Conservation (phyloP, 116 monocot species). For the Papilionanthe hybrid region DNA sequence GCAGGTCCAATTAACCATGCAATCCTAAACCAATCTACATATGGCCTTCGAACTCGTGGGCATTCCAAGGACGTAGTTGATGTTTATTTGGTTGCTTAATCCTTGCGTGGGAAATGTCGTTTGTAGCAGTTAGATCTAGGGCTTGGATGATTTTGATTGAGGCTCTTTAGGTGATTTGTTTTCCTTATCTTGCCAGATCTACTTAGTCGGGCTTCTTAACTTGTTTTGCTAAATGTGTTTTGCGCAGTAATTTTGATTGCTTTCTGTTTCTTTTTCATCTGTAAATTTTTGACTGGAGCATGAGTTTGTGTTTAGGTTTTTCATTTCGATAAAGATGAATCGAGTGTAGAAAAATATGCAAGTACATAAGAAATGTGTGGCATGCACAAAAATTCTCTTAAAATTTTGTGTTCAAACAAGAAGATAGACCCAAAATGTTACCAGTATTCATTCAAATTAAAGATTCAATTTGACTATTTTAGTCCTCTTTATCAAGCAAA, state of each 20-base stretch:
- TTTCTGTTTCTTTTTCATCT: background rate
- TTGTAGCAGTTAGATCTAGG: slow-evolving; percentile 4
- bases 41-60: background rate
- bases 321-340: background rate
- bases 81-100: background rate
- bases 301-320: background rate
- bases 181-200: background rate
- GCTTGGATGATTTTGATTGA: background rate
- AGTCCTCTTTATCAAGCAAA: background rate
- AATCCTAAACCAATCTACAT: background rate
- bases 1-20: slow-evolving; percentile 37
- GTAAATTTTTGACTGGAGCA: background rate
- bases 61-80: background rate
- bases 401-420: background rate
- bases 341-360: no score
- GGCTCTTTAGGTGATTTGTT: background rate
- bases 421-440: background rate
- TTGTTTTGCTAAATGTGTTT: background rate
- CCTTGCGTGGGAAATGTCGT: background rate
- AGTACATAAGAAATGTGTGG: no score
- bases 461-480: background rate
- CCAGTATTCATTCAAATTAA: background rate
- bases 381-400: background rate
- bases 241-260: background rate
- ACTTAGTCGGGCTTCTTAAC: background rate